Evolutionary conservation across 371 early-diverging fungal species (phyloP).

Genomic region (Syncephalastrum contaminatum): DNA sequence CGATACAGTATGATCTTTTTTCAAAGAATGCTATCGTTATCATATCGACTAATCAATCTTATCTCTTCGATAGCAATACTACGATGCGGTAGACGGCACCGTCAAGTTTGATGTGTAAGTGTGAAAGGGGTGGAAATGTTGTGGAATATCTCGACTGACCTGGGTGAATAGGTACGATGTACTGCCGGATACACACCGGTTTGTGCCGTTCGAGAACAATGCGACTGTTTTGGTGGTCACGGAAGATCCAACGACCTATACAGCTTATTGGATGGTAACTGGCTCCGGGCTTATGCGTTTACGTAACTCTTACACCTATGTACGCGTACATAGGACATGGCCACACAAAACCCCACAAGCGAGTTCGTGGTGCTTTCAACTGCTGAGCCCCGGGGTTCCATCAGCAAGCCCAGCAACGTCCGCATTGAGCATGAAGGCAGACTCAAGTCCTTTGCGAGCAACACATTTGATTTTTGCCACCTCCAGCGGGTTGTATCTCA

Average conservation of each 20-base stretch:
- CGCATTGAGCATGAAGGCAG: constrained; percentile 4
- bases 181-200: constrained; percentile 10
- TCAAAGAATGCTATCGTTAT: no score
- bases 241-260: not conserved
- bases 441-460: constrained; percentile 1
- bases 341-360: constrained; percentile 1
- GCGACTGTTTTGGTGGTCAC: constrained; percentile 7
- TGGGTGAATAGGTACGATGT: constrained; percentile 7
- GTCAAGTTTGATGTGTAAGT: constrained; percentile 11
- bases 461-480: constrained; percentile 12
- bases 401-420: constrained; percentile 5
- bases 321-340: constrained; percentile 5
- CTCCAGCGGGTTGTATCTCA: constrained; percentile 6
- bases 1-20: no score
- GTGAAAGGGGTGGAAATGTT: no score
- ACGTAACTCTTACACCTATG: constrained; percentile 4
- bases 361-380: constrained; percentile 6
- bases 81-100: constrained; percentile 11
- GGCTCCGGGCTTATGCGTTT: not conserved
- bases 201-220: constrained; percentile 9
- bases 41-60: no score
- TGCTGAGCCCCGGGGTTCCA: not conserved
- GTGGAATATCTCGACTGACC: not conserved
- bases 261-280: not conserved
- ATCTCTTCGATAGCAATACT: constrained; percentile 3